Evolutionary conservation across 148 eudicot species (phyloP), one percentile per base, ranked within the genome.

Genomic region (Pharnaceum exiguum): DNA sequence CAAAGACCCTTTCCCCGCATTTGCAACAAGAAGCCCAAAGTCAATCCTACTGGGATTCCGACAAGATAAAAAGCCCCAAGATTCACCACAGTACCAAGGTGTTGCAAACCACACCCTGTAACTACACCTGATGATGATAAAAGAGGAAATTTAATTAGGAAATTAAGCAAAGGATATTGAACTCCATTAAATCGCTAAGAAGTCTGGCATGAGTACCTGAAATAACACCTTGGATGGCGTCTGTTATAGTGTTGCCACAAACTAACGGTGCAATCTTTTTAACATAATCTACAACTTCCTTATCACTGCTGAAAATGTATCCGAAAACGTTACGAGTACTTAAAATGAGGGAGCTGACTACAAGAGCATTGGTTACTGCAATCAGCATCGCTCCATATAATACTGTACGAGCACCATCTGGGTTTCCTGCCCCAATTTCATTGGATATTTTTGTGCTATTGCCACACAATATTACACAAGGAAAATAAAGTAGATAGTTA

Each of bases 381-480:
- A 83, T 76, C 28, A 74, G 18, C 75, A 83, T 62, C 10, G 73
- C 81, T 7, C 68, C 80, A 19, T 47, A 31, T 16, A 77, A 81
- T 46, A 90, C 79, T 43, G 63, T 45, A 48, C 82, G 84, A 55
- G 90, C 95, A 27, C 71, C 62, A 15, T 70, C 64, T 25, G 86
- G 74, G 56, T 79, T 77, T 10, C 86, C 95, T 7, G 89, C 97
- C 63, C 97, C 97, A 50, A 90, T 70, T 57, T 84, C 91, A 47
- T 90, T 90, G 7, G 97, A 90, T 22, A 86, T 85, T 76, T 90
- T 79, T 10, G 96, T 88, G 65, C 89, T 86, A 72, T 71, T 29
- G 36, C n/a, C n/a, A n/a, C n/a, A n/a, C n/a, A n/a, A n/a, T n/a
- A n/a, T n/a, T n/a, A n/a, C n/a, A n/a, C n/a, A n/a, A n/a, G 23